These are phyloP conservation scores for Rosa chinensis DNA, from an alignment of 306 rosid species.

Conservation along the genomic window DNA sequence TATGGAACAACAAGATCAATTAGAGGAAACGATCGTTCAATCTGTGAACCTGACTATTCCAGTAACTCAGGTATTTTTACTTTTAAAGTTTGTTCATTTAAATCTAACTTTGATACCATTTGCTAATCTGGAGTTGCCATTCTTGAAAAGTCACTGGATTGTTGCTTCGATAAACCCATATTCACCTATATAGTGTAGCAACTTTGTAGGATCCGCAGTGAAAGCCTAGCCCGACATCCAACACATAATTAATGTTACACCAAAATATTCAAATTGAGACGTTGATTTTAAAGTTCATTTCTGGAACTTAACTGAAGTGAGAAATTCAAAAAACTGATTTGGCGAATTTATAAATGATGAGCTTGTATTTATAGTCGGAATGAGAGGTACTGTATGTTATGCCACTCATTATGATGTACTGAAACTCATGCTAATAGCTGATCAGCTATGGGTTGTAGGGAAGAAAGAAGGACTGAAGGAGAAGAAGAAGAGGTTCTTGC, in stretches of 20 bases:
- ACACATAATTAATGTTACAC: background rate
- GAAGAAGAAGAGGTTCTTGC: too few species aligned
- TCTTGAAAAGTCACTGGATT: background rate
- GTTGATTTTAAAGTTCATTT: too few species aligned
- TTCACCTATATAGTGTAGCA: background rate
- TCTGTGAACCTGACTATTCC: background rate
- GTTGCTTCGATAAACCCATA: background rate
- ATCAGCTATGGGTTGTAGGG: too few species aligned
- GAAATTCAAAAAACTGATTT: too few species aligned
- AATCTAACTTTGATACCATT: background rate
- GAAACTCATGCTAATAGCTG: too few species aligned
- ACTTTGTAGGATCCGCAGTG: background rate
- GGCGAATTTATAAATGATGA: too few species aligned
- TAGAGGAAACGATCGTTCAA: background rate
- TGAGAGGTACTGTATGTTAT: too few species aligned
- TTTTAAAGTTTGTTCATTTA: background rate
- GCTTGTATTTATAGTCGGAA: too few species aligned
- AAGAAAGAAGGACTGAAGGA: too few species aligned
- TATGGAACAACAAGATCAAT: background rate
- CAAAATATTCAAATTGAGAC: too few species aligned
- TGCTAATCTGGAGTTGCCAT: background rate
- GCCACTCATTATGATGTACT: too few species aligned
- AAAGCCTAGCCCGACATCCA: background rate
- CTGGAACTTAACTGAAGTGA: too few species aligned
- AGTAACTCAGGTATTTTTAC: background rate